Conservation (phyloP, 106 monocot genomes). For the Narthecium ossifragum region DNA sequence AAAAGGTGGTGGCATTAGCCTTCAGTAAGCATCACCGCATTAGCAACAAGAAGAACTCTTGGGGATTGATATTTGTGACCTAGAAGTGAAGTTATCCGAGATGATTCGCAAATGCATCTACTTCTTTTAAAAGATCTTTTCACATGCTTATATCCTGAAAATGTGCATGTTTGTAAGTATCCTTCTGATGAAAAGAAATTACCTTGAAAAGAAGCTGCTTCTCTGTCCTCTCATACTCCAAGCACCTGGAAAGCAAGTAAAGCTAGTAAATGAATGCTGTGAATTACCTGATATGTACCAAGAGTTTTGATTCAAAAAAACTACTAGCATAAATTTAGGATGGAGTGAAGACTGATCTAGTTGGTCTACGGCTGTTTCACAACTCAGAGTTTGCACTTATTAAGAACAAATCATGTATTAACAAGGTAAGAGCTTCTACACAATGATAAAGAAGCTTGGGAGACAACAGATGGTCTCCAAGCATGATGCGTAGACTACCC, state of each 20-base stretch:
- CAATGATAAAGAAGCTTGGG: too few relatives aligned
- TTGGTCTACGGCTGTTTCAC: too few relatives aligned
- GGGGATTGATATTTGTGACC: not conserved
- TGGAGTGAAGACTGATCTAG: not conserved
- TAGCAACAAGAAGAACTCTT: not conserved
- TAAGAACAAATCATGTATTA: too few relatives aligned
- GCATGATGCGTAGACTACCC: too few relatives aligned
- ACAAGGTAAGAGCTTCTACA: too few relatives aligned
- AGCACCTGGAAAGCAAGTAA: constrained; percentile 12
- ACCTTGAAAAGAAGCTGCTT: constrained; percentile 21
- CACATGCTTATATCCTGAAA: too few relatives aligned
- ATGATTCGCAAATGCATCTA: too few relatives aligned
- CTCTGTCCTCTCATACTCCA: constrained; percentile 9
- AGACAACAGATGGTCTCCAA: too few relatives aligned
- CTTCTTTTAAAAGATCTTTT: too few relatives aligned
- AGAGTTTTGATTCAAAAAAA: not conserved
- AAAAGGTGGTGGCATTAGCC: not conserved
- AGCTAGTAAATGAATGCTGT: not conserved
- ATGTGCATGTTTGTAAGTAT: too few relatives aligned
- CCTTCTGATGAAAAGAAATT: not conserved
- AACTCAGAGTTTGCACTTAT: too few relatives aligned
- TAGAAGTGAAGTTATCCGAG: not conserved
- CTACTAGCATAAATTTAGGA: not conserved
- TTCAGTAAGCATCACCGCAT: too few relatives aligned
- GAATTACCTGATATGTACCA: not conserved